Base-by-base conservation (phyloP, 108 stramenopile genomes). In the Nitzschia sp. region DNA sequence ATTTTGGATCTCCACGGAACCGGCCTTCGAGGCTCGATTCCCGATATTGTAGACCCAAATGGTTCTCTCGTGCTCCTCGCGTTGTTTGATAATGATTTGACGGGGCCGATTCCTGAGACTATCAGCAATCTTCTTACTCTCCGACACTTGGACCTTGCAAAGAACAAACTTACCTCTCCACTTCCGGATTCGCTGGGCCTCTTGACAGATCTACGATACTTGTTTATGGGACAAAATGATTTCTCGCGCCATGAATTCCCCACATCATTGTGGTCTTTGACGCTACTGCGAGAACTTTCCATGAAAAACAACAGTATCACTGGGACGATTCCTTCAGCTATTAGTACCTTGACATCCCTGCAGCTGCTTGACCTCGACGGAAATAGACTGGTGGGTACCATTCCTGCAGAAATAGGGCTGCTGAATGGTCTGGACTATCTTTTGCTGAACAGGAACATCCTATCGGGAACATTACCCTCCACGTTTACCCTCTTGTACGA, bases 61-160 rank as follows among this genome's bases (percentile, higher is more conserved):
- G 45, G 36, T 1, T 45, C 32, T 13, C 23, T 81, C 21, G 5
- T 31, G 8, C 68, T 72, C 45, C 35, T 80, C 25, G 63, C 74
- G 1, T 35, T 83, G 26, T 35, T 63, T 45, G 61, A 75, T 13
- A 92, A 88, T 55, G 63, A 47, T 21, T 66, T 92, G 50, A 53
- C 59, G 3, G 85, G 87, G 3, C 31, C 41, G 9, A 72, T 92
- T 16, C 91, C 88, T 21, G 44, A 33, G 16, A 34, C 58, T 4
- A 63, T 83, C 9, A 53, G 26, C 36, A 71, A 74, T 22, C 61
- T 78, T 21, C 17, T 15, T 8, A 36, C 58, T 11, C 52, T 83
- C 26, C 33, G 19, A 30, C 73, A 82, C 41, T 45, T 82, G 38
- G 72, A 82, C 44, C 23, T 82, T 0, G 41, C 63, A n/a, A 60